A percentile compares a stretch with the other conserved stretches of the same genome.
phyloP scores from a whole-genome alignment of 179 eudicot genomes.

The Heliamphora ciliata region DNA sequence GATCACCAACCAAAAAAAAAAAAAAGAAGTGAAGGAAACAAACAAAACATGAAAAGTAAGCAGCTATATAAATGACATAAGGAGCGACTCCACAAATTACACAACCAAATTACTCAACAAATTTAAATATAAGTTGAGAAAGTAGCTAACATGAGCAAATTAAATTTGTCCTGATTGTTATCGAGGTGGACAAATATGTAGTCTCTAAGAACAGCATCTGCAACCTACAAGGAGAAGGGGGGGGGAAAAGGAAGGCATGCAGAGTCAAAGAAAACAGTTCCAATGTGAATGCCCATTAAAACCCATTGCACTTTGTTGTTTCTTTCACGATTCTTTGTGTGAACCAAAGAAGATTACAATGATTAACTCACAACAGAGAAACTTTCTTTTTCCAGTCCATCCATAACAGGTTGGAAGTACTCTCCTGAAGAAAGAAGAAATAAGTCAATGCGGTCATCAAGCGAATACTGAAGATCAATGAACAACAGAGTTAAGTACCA shows the following conservation, averaged over 20 bases:
- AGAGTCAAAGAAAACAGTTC: not conserved
- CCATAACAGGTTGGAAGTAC: conserved; percentile 71
- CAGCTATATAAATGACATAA: not conserved
- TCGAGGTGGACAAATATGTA: conserved; percentile 87
- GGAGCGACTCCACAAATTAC: not conserved
- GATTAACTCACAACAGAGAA: conserved; percentile 55
- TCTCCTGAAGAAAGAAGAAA: conserved; percentile 46
- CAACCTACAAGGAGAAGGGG: conserved; percentile 49
- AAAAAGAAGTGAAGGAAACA: not conserved
- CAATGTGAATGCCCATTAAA: not conserved
- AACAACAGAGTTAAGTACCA: conserved; percentile 35
- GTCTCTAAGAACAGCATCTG: conserved; percentile 71
- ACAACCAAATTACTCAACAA: not conserved
- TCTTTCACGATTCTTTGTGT: not conserved
- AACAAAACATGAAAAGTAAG: not conserved
- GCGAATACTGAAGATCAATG: conserved; percentile 4
- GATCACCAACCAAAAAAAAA: conserved; percentile 7
- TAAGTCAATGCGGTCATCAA: conserved; percentile 6
- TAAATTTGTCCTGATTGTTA: conserved; percentile 83
- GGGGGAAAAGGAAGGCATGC: conserved; percentile 13
- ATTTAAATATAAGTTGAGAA: conserved; percentile 1
- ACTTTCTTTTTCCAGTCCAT: conserved; percentile 62
- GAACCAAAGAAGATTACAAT: conserved; percentile 6
- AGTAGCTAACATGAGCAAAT: conserved; percentile 73
- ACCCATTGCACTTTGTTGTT: not conserved